A percentile compares a stretch with the other conserved stretches of the same genome.
Evolutionary conservation across 768 basidiomycete genomes (phyloP).

Genomic region (Galerina sulciceps): DNA sequence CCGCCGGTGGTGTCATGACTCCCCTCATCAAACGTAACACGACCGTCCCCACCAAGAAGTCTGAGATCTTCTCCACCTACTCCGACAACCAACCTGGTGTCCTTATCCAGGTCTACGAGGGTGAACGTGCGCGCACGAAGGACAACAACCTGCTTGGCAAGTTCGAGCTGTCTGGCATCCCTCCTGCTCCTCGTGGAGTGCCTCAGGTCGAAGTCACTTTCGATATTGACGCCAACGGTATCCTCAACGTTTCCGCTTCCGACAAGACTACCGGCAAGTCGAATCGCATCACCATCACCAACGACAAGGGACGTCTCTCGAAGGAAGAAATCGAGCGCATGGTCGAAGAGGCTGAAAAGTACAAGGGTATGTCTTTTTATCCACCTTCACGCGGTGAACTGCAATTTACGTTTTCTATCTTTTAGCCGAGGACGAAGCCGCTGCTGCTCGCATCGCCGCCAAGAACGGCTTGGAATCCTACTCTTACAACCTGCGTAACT

Average conservation of each 20-base stretch:
- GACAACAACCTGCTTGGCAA: conserved; percentile 99
- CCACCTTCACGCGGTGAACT: conserved; percentile 5
- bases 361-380: conserved; percentile 53
- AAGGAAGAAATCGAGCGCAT: conserved; percentile 99
- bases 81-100: conserved; percentile 99
- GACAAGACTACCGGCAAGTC: conserved; percentile 99
- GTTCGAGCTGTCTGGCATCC: conserved; percentile 96
- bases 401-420: conserved; percentile 27
- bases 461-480: conserved; percentile 97
- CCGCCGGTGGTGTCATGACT: conserved; percentile 99
- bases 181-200: conserved; percentile 96
- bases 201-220: conserved; percentile 98
- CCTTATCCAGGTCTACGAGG: conserved; percentile 97
- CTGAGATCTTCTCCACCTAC: conserved; percentile 98
- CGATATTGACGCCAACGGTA: conserved; percentile 97
- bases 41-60: conserved; percentile 98
- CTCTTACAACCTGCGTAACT: conserved; percentile 93
- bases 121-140: conserved; percentile 97
- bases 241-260: conserved; percentile 91
- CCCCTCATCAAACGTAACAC: conserved; percentile 99
- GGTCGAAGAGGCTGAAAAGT: conserved; percentile 93
- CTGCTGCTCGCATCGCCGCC: conserved; percentile 77
- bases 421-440: conserved; percentile 81
- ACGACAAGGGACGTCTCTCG: conserved; percentile 95
- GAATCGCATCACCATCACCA: conserved; percentile 91